phyloP scores from a whole-genome alignment of 768 basidiomycete genomes.

The Leccinellum rugosiceps region DNA sequence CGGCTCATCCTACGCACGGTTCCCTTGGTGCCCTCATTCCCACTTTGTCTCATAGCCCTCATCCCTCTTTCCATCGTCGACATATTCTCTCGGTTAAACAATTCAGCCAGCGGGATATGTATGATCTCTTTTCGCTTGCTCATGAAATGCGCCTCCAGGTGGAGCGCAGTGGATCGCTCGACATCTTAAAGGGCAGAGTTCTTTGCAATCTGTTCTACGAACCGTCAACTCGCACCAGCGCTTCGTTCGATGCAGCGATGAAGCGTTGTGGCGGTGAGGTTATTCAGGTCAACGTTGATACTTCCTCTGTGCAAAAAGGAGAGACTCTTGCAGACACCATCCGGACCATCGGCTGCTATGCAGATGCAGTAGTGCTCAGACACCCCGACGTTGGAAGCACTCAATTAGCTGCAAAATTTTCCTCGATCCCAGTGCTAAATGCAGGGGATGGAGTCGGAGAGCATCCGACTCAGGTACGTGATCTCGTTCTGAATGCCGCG shows the following conservation, averaged over 20 bases:
- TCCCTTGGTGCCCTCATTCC: conserved; percentile 17
- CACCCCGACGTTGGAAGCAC: conserved; percentile 93
- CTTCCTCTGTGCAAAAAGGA: conserved; percentile 89
- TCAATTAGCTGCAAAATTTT: conserved; percentile 95
- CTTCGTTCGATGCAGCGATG: conserved; percentile 98
- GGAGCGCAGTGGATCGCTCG: conserved; percentile 83
- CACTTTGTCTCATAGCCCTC: conserved; percentile 37
- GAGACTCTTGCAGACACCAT: conserved; percentile 92
- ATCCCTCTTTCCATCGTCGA: conserved; percentile 88
- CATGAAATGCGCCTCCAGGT: conserved; percentile 97
- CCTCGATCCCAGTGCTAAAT: conserved; percentile 93
- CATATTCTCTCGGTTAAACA: conserved; percentile 96
- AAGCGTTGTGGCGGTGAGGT: conserved; percentile 96
- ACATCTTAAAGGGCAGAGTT: conserved; percentile 87
- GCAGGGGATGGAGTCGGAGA: conserved; percentile 97
- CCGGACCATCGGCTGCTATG: conserved; percentile 91
- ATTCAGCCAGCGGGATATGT: conserved; percentile 83
- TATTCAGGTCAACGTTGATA: conserved; percentile 75
- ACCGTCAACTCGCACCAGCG: conserved; percentile 91
- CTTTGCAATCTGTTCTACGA: conserved; percentile 95
- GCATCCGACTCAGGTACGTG: conserved; percentile 88
- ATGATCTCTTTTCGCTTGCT: conserved; percentile 91
- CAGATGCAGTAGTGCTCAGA: conserved; percentile 90
- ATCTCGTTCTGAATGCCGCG: not conserved
- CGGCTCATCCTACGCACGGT: conserved; percentile 7